These are phyloP conservation scores for Cladosporium sp. DNA, from an alignment of 2,329 filamentous ascomycete species.

Conservation along the genomic window DNA sequence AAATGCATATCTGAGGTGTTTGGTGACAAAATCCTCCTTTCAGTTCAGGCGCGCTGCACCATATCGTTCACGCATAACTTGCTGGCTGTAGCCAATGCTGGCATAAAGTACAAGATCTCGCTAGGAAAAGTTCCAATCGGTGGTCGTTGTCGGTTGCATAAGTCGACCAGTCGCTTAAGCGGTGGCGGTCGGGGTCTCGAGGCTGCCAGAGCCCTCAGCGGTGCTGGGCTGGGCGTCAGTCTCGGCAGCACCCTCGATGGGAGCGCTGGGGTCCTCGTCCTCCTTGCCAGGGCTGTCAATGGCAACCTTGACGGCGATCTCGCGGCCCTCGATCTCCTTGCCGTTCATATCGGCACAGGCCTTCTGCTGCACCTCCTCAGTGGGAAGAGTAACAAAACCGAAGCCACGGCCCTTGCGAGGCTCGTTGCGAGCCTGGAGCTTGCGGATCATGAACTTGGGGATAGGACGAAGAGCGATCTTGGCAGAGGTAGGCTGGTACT, in stretches of 20 bases:
- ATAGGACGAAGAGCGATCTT: conserved; percentile 99
- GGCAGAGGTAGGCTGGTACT: conserved; percentile 88
- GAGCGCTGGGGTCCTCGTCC: conserved; percentile 66
- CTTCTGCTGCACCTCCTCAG: conserved; percentile 96
- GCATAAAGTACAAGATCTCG: conserved; percentile 23
- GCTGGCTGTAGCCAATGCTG: conserved; percentile 23
- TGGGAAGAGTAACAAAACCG: conserved; percentile 93
- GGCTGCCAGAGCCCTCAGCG: conserved; percentile 40
- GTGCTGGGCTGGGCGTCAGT: conserved; percentile 34
- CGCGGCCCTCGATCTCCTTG: conserved; percentile 97
- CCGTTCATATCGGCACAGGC: conserved; percentile 98
- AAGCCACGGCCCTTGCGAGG: conserved; percentile 99
- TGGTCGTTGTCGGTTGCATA: conserved; percentile 4
- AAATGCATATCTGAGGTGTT: conserved; percentile 26
- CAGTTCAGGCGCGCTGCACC: conserved; percentile 24
- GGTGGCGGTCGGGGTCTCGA: conserved; percentile 33
- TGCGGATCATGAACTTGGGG: conserved; percentile 99
- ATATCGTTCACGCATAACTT: conserved; percentile 20
- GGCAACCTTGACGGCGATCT: conserved; percentile 99
- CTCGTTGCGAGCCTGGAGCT: conserved; percentile 96
- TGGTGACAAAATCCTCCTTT: conserved; percentile 25
- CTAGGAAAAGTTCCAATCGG: conserved; percentile 18
- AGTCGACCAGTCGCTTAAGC: conserved; percentile 21
- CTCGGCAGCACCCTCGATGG: conserved; percentile 45
- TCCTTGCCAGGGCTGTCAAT: conserved; percentile 99